Conservation (phyloP, 495 filamentous ascomycete genomes). For the Parachaetomium inaequale region DNA sequence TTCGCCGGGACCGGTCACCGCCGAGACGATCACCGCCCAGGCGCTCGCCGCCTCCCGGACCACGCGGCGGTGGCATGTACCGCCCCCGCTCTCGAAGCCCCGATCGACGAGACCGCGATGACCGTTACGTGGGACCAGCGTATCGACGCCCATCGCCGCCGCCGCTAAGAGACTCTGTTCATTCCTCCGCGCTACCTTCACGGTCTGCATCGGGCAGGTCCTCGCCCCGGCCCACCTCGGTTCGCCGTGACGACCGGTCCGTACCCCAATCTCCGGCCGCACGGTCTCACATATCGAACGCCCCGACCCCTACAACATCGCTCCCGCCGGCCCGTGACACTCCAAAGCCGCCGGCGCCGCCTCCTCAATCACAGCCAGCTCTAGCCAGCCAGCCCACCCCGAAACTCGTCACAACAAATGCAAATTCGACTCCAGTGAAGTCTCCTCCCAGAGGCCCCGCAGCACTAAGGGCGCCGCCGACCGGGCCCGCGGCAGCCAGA, state of each 20-base stretch:
- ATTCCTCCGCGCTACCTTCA: conserved; percentile 43
- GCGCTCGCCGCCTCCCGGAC: conserved; percentile 36
- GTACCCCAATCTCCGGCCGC: conserved; percentile 35
- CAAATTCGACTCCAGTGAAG: conserved; percentile 23
- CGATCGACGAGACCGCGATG: conserved; percentile 46
- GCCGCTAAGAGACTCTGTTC: conserved; percentile 40
- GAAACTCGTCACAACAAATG: conserved; percentile 27
- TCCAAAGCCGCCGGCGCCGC: conserved; percentile 25
- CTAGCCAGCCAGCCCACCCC: conserved; percentile 3
- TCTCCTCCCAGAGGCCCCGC: conserved; percentile 49
- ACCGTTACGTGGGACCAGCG: conserved; percentile 36
- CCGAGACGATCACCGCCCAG: conserved; percentile 42
- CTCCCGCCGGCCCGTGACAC: conserved; percentile 26
- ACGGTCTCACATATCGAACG: conserved; percentile 25
- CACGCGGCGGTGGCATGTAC: conserved; percentile 35
- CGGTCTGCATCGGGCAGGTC: conserved; percentile 43
- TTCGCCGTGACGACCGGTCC: conserved; percentile 43
- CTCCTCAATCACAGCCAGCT: conserved; percentile 21
- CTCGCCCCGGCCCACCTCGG: conserved; percentile 42
- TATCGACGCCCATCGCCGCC: conserved; percentile 42
- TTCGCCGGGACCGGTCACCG: conserved; percentile 38
- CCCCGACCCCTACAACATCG: conserved; percentile 29
- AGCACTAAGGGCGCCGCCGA: conserved; percentile 45
- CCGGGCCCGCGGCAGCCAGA: conserved; percentile 43
- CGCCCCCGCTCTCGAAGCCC: conserved; percentile 43